Conservation (phyloP, 768 basidiomycete species). For the Boletus tomentosulus region DNA sequence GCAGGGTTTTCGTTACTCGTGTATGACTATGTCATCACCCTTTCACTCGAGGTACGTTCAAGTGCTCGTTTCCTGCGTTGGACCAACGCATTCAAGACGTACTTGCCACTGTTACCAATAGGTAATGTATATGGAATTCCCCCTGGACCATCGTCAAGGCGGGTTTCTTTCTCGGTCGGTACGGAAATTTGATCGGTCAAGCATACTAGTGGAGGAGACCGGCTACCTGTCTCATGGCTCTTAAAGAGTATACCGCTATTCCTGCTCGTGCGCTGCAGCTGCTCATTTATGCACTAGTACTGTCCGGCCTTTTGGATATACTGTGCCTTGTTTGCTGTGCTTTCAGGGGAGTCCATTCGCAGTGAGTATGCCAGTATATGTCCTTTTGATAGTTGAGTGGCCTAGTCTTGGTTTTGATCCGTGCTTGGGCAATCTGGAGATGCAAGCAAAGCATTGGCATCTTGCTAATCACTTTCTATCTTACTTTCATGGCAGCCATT, state of each 20-base stretch:
- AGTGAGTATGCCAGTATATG: not conserved
- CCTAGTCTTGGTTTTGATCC: not conserved
- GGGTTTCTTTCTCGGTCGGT: conserved; percentile 10
- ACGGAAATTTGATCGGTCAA: conserved; percentile 7
- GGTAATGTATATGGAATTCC: not conserved
- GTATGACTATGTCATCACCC: conserved; percentile 11
- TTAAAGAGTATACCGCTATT: not conserved
- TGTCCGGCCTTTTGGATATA: not conserved
- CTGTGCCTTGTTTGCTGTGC: not conserved
- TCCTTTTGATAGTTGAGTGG: not conserved
- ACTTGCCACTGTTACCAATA: not conserved
- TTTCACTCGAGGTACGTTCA: conserved; percentile 8
- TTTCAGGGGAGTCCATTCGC: not conserved
- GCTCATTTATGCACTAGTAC: not conserved
- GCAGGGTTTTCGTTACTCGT: conserved; percentile 4
- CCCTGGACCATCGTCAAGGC: conserved; percentile 8
- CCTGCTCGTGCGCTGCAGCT: not conserved
- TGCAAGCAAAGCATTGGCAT: not conserved
- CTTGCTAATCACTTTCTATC: not conserved
- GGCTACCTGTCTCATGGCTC: conserved; percentile 1
- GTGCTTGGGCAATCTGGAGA: not conserved
- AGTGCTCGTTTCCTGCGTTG: not conserved
- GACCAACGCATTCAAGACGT: not conserved
- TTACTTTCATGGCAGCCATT: not conserved
- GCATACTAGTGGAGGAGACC: conserved; percentile 5